Percentiles rank a stretch among this genome's conserved stretches.
phyloP scores from a whole-genome alignment of 257 asterid species.

The Solanum lycopersicoides region DNA sequence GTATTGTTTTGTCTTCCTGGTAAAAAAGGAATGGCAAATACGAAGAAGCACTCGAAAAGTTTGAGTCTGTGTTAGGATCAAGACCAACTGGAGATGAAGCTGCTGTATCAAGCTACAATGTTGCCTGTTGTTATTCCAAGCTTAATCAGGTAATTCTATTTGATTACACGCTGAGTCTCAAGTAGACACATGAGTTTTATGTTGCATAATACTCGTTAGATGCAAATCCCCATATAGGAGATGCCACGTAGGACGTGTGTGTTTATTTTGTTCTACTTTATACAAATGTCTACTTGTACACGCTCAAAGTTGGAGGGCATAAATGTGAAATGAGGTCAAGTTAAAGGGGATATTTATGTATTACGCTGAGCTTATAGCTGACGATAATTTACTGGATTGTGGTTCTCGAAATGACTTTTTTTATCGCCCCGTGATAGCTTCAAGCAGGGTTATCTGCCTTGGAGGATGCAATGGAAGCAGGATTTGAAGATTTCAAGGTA shows the following conservation, averaged over 20 bases:
- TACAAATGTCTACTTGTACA: neutral
- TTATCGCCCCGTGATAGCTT: conserved; percentile 25
- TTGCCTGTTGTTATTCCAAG: conserved; percentile 91
- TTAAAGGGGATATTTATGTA: too few species aligned
- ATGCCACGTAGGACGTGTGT: neutral
- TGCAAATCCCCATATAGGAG: neutral
- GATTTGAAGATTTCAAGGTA: conserved; percentile 72
- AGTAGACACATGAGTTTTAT: neutral
- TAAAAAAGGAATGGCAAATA: conserved; percentile 59
- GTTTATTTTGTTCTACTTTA: neutral
- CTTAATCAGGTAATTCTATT: conserved; percentile 54
- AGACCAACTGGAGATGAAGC: conserved; percentile 66
- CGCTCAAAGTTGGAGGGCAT: neutral
- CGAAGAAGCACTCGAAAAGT: conserved; percentile 73
- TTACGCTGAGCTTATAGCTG: neutral
- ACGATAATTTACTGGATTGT: neutral
- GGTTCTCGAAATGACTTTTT: neutral
- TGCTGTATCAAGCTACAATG: conserved; percentile 83
- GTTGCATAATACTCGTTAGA: neutral
- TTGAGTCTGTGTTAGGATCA: conserved; percentile 86
- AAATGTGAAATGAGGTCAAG: neutral
- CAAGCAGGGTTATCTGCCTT: conserved; percentile 86
- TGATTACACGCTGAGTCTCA: neutral
- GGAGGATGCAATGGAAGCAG: conserved; percentile 55
- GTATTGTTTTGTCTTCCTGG: neutral